phyloP scores from a whole-genome alignment of 2,329 filamentous ascomycete genomes.

The Penicillium sp. region DNA sequence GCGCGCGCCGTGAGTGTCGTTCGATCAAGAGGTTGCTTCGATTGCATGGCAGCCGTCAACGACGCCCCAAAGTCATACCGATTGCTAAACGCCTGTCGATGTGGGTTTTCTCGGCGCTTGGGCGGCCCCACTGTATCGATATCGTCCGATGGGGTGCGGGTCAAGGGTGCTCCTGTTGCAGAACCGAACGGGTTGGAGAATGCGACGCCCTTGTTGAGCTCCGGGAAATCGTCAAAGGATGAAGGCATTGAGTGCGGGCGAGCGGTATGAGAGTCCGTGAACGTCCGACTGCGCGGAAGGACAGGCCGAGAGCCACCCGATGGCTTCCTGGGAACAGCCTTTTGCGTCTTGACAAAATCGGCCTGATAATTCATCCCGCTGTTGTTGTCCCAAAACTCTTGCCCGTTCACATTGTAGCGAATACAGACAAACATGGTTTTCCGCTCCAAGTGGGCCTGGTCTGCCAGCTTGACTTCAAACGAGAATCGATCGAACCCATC shows the following conservation, averaged over 20 bases:
- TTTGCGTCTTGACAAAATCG: slow-evolving; percentile 77
- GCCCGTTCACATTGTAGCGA: slow-evolving; percentile 74
- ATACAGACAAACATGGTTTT: slow-evolving; percentile 93
- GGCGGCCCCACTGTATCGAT: slow-evolving; percentile 55
- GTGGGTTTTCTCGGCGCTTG: slow-evolving; percentile 44
- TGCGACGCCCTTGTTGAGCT: slow-evolving; percentile 49
- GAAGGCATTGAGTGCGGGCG: slow-evolving; percentile 48
- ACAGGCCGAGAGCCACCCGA: slow-evolving; percentile 49
- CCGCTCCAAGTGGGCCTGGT: slow-evolving; percentile 81
- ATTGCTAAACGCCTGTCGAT: slow-evolving; percentile 73
- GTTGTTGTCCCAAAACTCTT: slow-evolving; percentile 97
- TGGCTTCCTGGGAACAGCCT: slow-evolving; percentile 51
- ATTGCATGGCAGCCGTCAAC: slow-evolving; percentile 71
- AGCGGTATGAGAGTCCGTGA: slow-evolving; percentile 44
- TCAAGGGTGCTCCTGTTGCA: slow-evolving; percentile 62
- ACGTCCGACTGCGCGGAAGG: slow-evolving; percentile 62
- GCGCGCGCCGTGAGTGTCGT: slow-evolving; percentile 52
- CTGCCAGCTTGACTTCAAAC: slow-evolving; percentile 88
- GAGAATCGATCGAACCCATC: slow-evolving; percentile 80
- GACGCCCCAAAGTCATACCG: slow-evolving; percentile 97
- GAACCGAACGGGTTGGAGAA: slow-evolving; percentile 58
- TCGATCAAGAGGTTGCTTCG: slow-evolving; percentile 56
- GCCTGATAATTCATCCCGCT: slow-evolving; percentile 80
- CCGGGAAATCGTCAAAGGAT: slow-evolving; percentile 65
- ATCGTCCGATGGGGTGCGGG: slow-evolving; percentile 65